phyloP scores from a whole-genome alignment of 2,329 filamentous ascomycete genomes.

The Hymenoscyphus salicellus region DNA sequence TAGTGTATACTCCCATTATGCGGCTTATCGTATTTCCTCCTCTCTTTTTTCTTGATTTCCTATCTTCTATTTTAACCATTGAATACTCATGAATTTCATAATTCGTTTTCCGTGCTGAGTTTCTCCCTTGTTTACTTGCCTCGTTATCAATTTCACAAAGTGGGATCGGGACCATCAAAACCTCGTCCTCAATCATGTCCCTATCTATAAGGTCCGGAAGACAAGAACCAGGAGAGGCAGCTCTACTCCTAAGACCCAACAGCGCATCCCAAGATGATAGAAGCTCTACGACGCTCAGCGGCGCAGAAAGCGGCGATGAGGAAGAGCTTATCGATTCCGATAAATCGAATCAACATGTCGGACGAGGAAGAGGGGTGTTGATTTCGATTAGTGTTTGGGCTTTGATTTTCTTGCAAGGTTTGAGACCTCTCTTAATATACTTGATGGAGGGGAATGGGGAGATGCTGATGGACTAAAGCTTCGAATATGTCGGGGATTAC shows the following conservation, averaged over 20 bases:
- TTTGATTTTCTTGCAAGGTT: slow-evolving; percentile 60
- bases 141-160: neutral
- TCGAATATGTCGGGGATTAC: slow-evolving; percentile 77
- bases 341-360: slow-evolving; percentile 33
- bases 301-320: slow-evolving; percentile 20
- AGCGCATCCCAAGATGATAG: slow-evolving; percentile 14
- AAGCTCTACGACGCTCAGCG: slow-evolving; percentile 20
- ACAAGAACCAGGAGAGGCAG: neutral
- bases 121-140: neutral
- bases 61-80: neutral
- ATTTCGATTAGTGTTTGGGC: slow-evolving; percentile 54
- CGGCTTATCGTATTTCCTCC: neutral
- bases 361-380: slow-evolving; percentile 38
- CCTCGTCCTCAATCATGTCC: neutral
- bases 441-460: too few relatives aligned
- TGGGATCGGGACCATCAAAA: neutral
- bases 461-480: neutral
- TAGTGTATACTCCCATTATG: neutral
- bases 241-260: neutral
- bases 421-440: too few relatives aligned
- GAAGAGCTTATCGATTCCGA: slow-evolving; percentile 24
- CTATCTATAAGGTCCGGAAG: neutral
- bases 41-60: neutral
- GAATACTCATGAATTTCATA: neutral
- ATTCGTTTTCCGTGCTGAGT: neutral